Evolutionary conservation across 2,329 filamentous ascomycete species (phyloP).

Genomic region (Gnomoniopsis smithogilvyi): DNA sequence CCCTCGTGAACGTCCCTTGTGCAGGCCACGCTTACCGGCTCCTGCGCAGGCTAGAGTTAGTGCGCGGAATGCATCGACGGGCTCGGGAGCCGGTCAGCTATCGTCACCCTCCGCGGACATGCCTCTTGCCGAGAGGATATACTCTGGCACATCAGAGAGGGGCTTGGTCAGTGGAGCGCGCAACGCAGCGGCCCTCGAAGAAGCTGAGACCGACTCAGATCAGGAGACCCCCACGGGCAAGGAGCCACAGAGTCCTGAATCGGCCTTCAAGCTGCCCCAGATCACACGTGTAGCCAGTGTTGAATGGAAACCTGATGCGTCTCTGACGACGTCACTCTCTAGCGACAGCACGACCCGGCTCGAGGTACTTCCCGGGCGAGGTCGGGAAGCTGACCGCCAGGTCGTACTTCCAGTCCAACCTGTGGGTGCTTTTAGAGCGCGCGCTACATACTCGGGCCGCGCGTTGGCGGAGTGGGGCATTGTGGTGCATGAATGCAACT

Average conservation of each 20-base stretch:
- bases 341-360: not conserved
- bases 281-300: constrained; percentile 19
- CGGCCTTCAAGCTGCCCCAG: constrained; percentile 20
- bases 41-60: constrained; percentile 65
- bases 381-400: constrained; percentile 25
- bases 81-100: constrained; percentile 33
- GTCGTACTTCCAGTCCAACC: constrained; percentile 44
- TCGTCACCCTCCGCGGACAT: constrained; percentile 34
- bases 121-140: constrained; percentile 42
- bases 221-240: constrained; percentile 4
- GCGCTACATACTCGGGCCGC: constrained; percentile 63
- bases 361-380: not conserved
- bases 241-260: constrained; percentile 13
- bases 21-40: constrained; percentile 65
- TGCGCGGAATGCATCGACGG: constrained; percentile 27
- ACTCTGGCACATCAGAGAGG: constrained; percentile 43
- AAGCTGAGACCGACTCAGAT: constrained; percentile 19
- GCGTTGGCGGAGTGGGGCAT: constrained; percentile 77
- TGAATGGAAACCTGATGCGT: constrained; percentile 12
- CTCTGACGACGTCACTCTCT: constrained; percentile 14
- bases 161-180: constrained; percentile 49
- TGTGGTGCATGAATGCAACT: constrained; percentile 75
- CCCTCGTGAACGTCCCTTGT: constrained; percentile 59
- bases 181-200: constrained; percentile 39
- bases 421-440: constrained; percentile 39